Base-by-base conservation (phyloP, 2,329 filamentous ascomycete species). In the Knoxdaviesia proteae region DNA sequence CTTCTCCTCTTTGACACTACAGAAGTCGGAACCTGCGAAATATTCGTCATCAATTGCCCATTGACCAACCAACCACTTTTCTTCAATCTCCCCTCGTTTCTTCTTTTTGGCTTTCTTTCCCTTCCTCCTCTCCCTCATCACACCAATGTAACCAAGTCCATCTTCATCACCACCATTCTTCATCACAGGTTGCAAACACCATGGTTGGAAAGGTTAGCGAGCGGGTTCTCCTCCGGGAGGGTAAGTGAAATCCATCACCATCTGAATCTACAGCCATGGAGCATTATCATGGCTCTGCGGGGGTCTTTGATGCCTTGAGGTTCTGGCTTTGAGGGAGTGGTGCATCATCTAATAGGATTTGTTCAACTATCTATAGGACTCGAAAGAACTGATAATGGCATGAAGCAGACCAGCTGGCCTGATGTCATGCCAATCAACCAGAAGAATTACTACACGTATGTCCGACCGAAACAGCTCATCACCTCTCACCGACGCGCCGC, bases 391-490 rank as follows among this genome's bases (percentile, higher is more conserved):
- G 90, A 98, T 67, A 98, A 98, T 73, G 87, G 88, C 62, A 88
- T 98, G 80, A 90, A 87, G 56, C 74, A 90, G 56, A 83, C 86
- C 40, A 92, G 72, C 58, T 98, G 90, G 88, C 88, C 90, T 7
- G 80, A 90, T 55, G 77, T 94, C 45, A 71, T 74, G 38, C 84
- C 90, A 53, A 98, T 98, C 61, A 98, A 98, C 58, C 90, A 98
- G 60, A 98, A 98, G 66, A 98, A 98, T 60, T 98, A 98, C 61
- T 94, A 94, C 59, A 94, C 87, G 84, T 90, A 69, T 47, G 45
- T 43, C n/a, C 30, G 9, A 6, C 8, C 10, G n/a, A 8, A 9
- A 30, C 6, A 42, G 10, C 32, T n/a, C n/a, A 6, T 6, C 29
- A 37, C 10, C 36, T n/a, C 29, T 11, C 8, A 41, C 29, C 30